Base-by-base conservation (phyloP, 2,329 filamentous ascomycete species). In the Xylariaceae sp. region DNA sequence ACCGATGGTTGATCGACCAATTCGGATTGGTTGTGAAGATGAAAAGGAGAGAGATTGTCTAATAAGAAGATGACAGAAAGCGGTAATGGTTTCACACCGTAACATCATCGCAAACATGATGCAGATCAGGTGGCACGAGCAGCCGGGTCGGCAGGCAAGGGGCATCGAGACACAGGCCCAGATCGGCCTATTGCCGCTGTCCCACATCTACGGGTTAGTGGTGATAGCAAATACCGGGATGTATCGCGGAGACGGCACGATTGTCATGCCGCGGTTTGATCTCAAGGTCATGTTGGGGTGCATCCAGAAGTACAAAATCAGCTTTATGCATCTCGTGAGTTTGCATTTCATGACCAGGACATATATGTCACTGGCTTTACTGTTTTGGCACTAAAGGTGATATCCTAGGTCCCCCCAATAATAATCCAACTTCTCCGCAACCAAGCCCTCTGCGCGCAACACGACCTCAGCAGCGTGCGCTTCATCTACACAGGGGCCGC, bases 161-260 rank as follows among this genome's bases (percentile, higher is more conserved):
- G 58, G 58, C 16, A 29, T 64, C 42, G 58, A 58, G 42, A 66
- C 57, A 2, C 64, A 69, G 38, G 55, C 73, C 22, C 65, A 65
- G 2, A 70, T 89, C 0, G 86, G 85, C 2, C 70, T 90, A 8
- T 70, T 91, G 3, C 86, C 86, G 0, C 77, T 88, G 56, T 88
- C 84, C 50, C 88, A 93, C 60, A 91, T 90, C 50, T 92, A 90
- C 59, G 80, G 78, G 1, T 67, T 93, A 10, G 78, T 92, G 3
- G 80, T 88, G 5, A 80, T 87, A 44, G 80, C 77, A 23, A 85
- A 88, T 58, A 64, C 73, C 0, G 76, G 75, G 8, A 68, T 78
- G 1, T 93, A 83, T 56, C 76, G 84, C 8, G 88, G 88, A 6
- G 87, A 93, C 52, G 77, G 79, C 44, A 74, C 85, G 1, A 73